Conservation (phyloP, 352 stramenopile genomes). For the Elongisporangium prolatum region DNA sequence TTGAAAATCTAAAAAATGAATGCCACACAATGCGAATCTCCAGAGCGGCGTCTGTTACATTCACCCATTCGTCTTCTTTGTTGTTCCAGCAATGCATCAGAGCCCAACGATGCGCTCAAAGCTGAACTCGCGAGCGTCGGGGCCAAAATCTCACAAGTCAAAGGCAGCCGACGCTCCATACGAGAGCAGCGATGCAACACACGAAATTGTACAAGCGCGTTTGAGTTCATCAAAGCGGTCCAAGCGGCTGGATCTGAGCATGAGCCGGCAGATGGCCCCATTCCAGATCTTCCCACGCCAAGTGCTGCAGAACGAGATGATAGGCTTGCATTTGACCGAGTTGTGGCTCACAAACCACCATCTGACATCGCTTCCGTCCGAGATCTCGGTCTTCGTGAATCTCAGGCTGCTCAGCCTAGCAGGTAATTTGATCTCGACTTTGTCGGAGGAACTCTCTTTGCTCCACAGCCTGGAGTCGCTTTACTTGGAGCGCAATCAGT, state of each 20-base stretch:
- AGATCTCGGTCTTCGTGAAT: conserved; percentile 36
- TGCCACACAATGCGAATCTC: background rate
- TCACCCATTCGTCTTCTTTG: background rate
- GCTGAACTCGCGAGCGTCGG: background rate
- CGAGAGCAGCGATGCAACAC: background rate
- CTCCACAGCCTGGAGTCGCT: conserved; percentile 42
- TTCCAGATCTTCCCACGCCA: conserved; percentile 38
- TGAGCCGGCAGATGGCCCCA: conserved; percentile 5
- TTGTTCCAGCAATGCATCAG: background rate
- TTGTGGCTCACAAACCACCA: conserved; percentile 70
- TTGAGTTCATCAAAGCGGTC: background rate
- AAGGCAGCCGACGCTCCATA: background rate
- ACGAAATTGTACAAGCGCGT: background rate
- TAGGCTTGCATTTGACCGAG: conserved; percentile 35
- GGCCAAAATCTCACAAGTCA: background rate
- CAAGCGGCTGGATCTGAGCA: conserved; percentile 28
- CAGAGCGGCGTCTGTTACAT: background rate
- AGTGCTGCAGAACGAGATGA: conserved; percentile 25
- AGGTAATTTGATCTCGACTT: conserved; percentile 42
- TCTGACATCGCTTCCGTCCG: conserved; percentile 27
- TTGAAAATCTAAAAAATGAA: background rate
- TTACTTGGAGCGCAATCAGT: conserved; percentile 60
- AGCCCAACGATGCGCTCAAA: background rate
- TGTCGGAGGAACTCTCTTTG: conserved; percentile 34
- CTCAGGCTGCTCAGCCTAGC: conserved; percentile 56